Percentiles rank a stretch among this genome's conserved stretches.
Evolutionary conservation across 2,329 filamentous ascomycete species (phyloP).

Genomic region (Neofusicoccum sp.): DNA sequence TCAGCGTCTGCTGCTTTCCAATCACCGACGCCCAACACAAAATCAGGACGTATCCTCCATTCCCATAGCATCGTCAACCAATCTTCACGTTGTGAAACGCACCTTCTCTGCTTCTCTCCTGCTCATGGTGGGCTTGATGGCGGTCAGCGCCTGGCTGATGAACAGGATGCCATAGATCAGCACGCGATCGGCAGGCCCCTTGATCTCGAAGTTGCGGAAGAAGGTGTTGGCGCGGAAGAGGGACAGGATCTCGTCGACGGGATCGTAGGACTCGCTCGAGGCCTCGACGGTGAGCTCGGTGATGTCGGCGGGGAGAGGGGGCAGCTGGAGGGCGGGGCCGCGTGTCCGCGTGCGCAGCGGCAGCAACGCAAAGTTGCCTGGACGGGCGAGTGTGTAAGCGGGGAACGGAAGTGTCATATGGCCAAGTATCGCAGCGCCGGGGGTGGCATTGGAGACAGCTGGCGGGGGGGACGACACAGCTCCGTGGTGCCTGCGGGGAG

Average conservation of each 20-base stretch:
- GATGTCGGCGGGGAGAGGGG: slow-evolving; percentile 54
- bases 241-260: slow-evolving; percentile 86
- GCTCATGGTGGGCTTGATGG: slow-evolving; percentile 74
- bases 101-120: slow-evolving; percentile 67
- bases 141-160: slow-evolving; percentile 82
- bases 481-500: slow-evolving; percentile 16
- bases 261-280: slow-evolving; percentile 90
- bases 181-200: slow-evolving; percentile 88
- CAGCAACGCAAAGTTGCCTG: slow-evolving; percentile 90
- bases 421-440: background rate
- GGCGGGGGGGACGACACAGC: background rate
- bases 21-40: background rate
- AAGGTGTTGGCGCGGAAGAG: slow-evolving; percentile 98
- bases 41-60: background rate
- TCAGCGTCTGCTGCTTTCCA: background rate
- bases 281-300: slow-evolving; percentile 65
- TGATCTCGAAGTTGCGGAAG: slow-evolving; percentile 99
- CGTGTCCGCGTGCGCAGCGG: slow-evolving; percentile 92
- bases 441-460: slow-evolving; percentile 1
- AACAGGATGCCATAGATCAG: slow-evolving; percentile 97
- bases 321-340: slow-evolving; percentile 87
- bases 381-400: slow-evolving; percentile 18
- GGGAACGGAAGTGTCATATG: background rate
- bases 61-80: background rate
- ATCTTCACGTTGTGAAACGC: background rate